Evolutionary conservation across 441 rosid species (phyloP).

Genomic region (Arabidopsis hybrid): DNA sequence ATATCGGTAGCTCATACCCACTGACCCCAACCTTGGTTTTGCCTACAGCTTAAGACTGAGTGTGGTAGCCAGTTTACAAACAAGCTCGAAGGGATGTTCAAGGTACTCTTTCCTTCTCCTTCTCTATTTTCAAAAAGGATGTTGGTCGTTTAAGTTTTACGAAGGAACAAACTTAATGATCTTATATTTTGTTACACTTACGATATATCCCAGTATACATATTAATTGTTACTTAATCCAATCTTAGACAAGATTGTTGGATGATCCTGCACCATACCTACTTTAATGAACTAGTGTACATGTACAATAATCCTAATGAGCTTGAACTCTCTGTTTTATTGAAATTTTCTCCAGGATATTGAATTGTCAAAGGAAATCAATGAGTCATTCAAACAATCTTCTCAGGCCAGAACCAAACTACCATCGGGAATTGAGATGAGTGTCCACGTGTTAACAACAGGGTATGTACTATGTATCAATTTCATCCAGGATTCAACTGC

Average conservation of each 20-base stretch:
- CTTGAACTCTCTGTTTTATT: conserved; percentile 26
- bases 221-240: conserved; percentile 3
- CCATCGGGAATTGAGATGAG: conserved; percentile 99
- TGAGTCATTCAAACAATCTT: conserved; percentile 96
- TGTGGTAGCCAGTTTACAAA: conserved; percentile 99
- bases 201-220: background rate
- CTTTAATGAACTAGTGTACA: conserved; percentile 10
- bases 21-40: conserved; percentile 37
- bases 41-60: conserved; percentile 92
- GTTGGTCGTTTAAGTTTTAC: conserved; percentile 11
- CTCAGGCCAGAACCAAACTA: conserved; percentile 98
- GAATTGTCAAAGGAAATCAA: conserved; percentile 98
- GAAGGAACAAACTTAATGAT: background rate
- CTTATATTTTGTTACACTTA: background rate
- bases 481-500: conserved; percentile 23
- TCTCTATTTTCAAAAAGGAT: background rate
- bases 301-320: conserved; percentile 17
- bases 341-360: conserved; percentile 71
- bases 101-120: conserved; percentile 60
- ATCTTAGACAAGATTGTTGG: conserved; percentile 22
- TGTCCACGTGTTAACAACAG: conserved; percentile 97
- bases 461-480: conserved; percentile 55
- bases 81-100: conserved; percentile 99
- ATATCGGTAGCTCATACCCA: conserved; percentile 14
- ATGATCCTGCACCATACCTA: conserved; percentile 7